A percentile compares a stretch with the other conserved stretches of the same genome.
phyloP scores from a whole-genome alignment of 352 stramenopile genomes.

The Globisporangium spiculum region DNA sequence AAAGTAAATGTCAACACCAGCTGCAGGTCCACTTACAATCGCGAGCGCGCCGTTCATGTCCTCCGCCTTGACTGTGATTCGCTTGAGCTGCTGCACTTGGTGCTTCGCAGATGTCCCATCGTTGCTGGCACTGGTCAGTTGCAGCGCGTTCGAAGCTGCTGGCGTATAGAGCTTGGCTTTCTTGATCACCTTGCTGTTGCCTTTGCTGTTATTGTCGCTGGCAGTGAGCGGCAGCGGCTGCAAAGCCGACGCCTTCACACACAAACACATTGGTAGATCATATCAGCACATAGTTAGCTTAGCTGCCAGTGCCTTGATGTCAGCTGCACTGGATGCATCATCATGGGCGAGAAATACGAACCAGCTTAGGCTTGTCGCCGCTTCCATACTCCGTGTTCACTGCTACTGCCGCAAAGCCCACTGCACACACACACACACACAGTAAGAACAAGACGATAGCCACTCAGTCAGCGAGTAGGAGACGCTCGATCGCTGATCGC shows the following conservation, averaged over 20 bases:
- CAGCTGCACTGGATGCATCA: background rate
- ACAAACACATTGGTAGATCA: background rate
- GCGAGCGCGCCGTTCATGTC: constrained; percentile 62
- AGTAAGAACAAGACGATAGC: background rate
- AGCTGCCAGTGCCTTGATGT: background rate
- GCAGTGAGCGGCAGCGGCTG: constrained; percentile 33
- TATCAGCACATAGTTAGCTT: background rate
- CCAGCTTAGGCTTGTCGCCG: constrained; percentile 52
- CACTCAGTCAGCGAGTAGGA: background rate
- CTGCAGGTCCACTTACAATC: constrained; percentile 35
- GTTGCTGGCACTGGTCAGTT: constrained; percentile 25
- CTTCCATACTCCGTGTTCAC: constrained; percentile 60
- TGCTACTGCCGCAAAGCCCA: constrained; percentile 61
- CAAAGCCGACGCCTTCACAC: constrained; percentile 22
- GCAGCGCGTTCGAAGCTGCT: constrained; percentile 35
- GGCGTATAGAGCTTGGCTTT: constrained; percentile 66
- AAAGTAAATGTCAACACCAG: background rate
- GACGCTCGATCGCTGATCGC: background rate
- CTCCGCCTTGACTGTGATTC: constrained; percentile 74
- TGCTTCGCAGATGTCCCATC: constrained; percentile 21
- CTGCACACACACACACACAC: constrained; percentile 22
- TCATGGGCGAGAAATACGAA: background rate
- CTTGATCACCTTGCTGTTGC: constrained; percentile 40
- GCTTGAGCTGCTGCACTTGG: constrained; percentile 54
- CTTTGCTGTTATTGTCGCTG: constrained; percentile 19